phyloP scores from a whole-genome alignment of 2,329 filamentous ascomycete species.

The Verticillium tricorpus region DNA sequence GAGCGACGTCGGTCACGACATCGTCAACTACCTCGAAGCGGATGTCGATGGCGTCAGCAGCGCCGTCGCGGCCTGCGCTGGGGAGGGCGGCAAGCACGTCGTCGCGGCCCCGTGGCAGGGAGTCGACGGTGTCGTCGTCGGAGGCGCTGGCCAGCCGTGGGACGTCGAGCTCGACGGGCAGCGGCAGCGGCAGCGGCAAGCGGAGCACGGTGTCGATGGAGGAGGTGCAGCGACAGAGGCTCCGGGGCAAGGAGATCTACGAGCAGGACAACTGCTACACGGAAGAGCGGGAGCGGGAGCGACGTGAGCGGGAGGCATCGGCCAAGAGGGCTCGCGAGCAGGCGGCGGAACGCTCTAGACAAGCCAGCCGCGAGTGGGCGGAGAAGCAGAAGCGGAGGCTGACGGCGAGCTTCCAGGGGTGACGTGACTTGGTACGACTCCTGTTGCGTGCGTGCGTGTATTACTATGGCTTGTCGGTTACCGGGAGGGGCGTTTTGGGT shows the following conservation, averaged over 20 bases:
- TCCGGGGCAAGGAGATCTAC: conserved; percentile 50
- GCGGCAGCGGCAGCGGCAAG: conserved; percentile 28
- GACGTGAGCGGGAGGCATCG: conserved; percentile 46
- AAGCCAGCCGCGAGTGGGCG: conserved; percentile 57
- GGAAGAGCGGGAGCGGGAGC: conserved; percentile 47
- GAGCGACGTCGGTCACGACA: background rate
- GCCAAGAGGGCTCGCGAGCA: conserved; percentile 53
- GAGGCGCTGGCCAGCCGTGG: conserved; percentile 25
- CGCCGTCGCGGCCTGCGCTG: background rate
- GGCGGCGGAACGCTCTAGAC: conserved; percentile 56
- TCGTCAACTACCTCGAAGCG: conserved; percentile 9
- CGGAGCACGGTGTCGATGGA: conserved; percentile 45
- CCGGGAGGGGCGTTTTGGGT: background rate
- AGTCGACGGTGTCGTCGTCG: background rate
- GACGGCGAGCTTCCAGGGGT: background rate
- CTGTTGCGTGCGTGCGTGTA: background rate
- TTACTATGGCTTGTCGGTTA: background rate
- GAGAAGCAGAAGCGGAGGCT: conserved; percentile 44
- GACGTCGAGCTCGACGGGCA: conserved; percentile 42
- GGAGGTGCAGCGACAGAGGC: conserved; percentile 45
- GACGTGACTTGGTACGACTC: background rate
- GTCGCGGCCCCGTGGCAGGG: conserved; percentile 9
- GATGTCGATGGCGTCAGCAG: conserved; percentile 7
- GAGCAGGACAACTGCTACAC: conserved; percentile 44
- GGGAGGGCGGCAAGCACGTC: conserved; percentile 1